phyloP scores from a whole-genome alignment of 148 eudicot species.

The Dianthus caryophyllus region DNA sequence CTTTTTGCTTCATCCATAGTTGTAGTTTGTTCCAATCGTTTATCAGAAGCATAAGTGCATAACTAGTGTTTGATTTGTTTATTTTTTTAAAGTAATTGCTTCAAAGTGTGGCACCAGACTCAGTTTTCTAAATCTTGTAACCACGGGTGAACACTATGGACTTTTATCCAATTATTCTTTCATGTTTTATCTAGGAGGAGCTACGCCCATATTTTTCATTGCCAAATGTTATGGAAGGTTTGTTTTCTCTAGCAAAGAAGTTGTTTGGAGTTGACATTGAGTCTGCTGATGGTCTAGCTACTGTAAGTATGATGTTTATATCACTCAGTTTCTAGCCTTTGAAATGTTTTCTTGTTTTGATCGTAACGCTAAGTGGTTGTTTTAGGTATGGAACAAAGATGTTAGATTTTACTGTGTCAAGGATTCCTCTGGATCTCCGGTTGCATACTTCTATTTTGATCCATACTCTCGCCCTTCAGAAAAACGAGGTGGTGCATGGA shows the following conservation, averaged over 20 bases:
- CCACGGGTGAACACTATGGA: neutral
- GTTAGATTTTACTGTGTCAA: conserved; percentile 76
- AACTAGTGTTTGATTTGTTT: neutral
- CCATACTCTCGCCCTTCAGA: conserved; percentile 99
- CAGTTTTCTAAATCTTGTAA: neutral
- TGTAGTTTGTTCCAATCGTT: neutral
- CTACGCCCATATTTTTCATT: conserved; percentile 93
- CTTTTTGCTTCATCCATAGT: neutral
- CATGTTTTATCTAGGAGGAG: conserved; percentile 56
- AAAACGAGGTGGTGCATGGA: conserved; percentile 98
- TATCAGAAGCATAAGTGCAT: neutral
- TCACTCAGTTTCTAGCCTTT: conserved; percentile 1
- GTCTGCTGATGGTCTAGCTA: conserved; percentile 90
- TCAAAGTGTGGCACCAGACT: neutral
- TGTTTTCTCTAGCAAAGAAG: conserved; percentile 78
- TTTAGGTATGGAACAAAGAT: conserved; percentile 85
- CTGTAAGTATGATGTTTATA: conserved; percentile 42
- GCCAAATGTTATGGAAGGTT: conserved; percentile 98
- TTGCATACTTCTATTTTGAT: conserved; percentile 94
- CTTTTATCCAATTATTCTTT: neutral
- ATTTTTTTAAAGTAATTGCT: neutral
- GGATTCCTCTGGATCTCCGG: conserved; percentile 64
- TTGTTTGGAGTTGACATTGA: conserved; percentile 65
- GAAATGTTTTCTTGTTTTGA: conserved; percentile 4
- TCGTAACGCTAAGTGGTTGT: conserved; percentile 15